Conservation (phyloP, 129 eudicot genomes). For the Centella asiatica region DNA sequence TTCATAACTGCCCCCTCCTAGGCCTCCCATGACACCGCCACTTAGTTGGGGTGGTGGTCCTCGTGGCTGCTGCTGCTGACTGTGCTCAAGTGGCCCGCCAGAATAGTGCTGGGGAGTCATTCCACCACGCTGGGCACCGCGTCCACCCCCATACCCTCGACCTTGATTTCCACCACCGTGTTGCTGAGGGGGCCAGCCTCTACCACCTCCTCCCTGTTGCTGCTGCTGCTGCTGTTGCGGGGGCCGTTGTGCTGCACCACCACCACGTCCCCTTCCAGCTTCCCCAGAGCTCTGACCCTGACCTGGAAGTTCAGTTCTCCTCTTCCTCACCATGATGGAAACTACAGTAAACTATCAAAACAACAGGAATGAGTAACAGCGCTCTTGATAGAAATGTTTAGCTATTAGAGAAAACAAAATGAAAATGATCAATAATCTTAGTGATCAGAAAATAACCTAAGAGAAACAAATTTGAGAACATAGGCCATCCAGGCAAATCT, state of each 20-base stretch:
- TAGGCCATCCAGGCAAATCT: neutral
- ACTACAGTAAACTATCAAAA: slow-evolving; percentile 8
- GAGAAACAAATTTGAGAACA: neutral
- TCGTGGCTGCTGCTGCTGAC: slow-evolving; percentile 39
- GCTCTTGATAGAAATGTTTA: neutral
- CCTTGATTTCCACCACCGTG: slow-evolving; percentile 26
- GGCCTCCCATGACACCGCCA: slow-evolving; percentile 37
- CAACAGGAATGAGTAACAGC: neutral
- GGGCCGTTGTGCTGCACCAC: slow-evolving; percentile 29
- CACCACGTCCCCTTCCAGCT: slow-evolving; percentile 40
- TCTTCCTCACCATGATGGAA: slow-evolving; percentile 76
- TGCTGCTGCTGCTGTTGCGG: slow-evolving; percentile 43
- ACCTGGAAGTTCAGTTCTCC: slow-evolving; percentile 50
- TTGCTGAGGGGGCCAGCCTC: slow-evolving; percentile 45
- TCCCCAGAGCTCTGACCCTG: slow-evolving; percentile 58
- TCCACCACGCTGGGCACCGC: slow-evolving; percentile 56
- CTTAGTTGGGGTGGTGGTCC: slow-evolving; percentile 66
- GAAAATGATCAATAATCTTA: neutral
- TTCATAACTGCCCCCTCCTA: slow-evolving; percentile 29
- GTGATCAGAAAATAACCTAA: neutral
- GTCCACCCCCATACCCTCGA: slow-evolving; percentile 47
- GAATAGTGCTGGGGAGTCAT: slow-evolving; percentile 43
- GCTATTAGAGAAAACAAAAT: neutral
- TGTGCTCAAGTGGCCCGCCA: slow-evolving; percentile 29
- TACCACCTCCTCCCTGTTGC: slow-evolving; percentile 55